A percentile compares a stretch with the other conserved stretches of the same genome.
Conservation (phyloP, 768 basidiomycete species). For the Mycena rebaudengoi region DNA sequence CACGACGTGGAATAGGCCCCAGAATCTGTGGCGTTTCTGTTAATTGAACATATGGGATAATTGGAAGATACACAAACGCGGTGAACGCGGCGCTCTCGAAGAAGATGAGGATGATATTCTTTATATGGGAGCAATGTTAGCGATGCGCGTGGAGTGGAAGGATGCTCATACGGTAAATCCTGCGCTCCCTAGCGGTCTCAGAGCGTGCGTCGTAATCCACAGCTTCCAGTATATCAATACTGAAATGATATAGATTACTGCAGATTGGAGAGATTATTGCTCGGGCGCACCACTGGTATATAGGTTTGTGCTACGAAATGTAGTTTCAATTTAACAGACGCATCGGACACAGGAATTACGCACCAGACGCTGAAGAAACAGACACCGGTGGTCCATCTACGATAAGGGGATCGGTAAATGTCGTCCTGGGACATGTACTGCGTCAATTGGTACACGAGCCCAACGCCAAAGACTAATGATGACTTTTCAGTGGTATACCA, state of each 20-base stretch:
- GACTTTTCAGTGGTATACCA: not conserved
- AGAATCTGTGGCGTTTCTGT: not conserved
- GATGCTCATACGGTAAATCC: not conserved
- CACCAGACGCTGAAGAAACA: slow-evolving; percentile 3
- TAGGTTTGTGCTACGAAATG: not conserved
- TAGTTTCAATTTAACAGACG: not conserved
- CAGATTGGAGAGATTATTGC: too few relatives aligned
- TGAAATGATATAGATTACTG: too few relatives aligned
- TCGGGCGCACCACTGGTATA: not conserved
- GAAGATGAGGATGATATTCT: slow-evolving; percentile 3
- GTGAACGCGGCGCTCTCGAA: not conserved
- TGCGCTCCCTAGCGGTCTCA: not conserved
- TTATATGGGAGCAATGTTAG: not conserved
- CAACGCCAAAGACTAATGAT: not conserved
- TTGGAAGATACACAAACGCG: not conserved
- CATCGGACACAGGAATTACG: not conserved
- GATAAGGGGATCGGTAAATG: not conserved
- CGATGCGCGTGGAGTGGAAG: not conserved
- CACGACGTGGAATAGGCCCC: not conserved
- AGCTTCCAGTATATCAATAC: not conserved
- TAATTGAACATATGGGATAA: not conserved
- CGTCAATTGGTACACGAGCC: not conserved
- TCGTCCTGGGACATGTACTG: not conserved
- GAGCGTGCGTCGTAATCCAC: not conserved
- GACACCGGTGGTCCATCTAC: not conserved